Evolutionary conservation across 2,329 filamentous ascomycete species (phyloP), one percentile per base, ranked within the genome.

Genomic region (Westerdykella sp.): DNA sequence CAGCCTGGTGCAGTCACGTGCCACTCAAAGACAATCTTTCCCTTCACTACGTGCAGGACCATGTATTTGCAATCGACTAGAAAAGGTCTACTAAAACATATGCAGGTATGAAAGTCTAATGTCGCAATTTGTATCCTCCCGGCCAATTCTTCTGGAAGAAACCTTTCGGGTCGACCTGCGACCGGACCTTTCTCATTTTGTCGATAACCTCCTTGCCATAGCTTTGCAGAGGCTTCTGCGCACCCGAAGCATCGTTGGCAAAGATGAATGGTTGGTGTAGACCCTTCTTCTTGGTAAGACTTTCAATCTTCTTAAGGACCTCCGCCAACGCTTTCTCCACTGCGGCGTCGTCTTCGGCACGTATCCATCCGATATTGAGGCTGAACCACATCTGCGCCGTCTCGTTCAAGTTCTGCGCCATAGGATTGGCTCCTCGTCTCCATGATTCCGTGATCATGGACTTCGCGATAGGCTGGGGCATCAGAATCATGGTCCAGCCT

Each of bases 131-230:
- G 23, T 34, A 43, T n/a, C 44, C 44, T 16, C 44, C 39, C 13
- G 40, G 40, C 16, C 42, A 18, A 22, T 31, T 30, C 5, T 11
- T 43, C 34, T 53, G 46, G 21, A 51, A 51, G 6, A 53, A 39
- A 5, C 42, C 34, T 18, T 47, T 39, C 11, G 49, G 49, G 34
- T 53, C 50, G 32, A 43, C 46, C 35, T 42, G 46, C 9, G 12
- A 13, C 9, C 39, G 37, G 13, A 43, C 41, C 6, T 34, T 35
- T 16, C 44, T 40, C 28, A 53, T 41, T 42, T 42, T 44, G 36
- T 39, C 25, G 7, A 46, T 30, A n/a, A 40, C 43, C 15, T 32
- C 30, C 10, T 6, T 11, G 15, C 38, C 41, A 39, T 49, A 49
- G 32, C 37, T 38, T 22, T 40, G 25, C 3, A 49, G 32, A 7